These are phyloP conservation scores for Herpetomonas muscarum DNA, from an alignment of 208 protist species.

Conservation along the genomic window DNA sequence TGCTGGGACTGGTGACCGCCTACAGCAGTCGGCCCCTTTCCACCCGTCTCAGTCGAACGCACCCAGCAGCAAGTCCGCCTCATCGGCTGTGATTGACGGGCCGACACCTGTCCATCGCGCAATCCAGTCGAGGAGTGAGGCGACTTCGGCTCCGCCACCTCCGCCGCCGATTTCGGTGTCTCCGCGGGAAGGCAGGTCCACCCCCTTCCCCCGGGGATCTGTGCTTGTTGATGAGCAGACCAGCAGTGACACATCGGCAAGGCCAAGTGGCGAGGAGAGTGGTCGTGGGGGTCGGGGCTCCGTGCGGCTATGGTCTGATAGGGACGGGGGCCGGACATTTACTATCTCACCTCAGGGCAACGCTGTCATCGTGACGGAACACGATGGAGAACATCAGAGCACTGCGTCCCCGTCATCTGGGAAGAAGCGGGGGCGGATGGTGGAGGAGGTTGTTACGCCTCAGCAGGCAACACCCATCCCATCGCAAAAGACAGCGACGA, in stretches of 20 bases:
- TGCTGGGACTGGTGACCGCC: background rate
- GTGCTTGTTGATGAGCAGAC: background rate
- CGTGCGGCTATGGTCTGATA: background rate
- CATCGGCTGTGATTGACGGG: constrained; percentile 3
- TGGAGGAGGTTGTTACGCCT: too few species aligned
- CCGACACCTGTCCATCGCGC: background rate
- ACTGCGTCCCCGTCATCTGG: constrained; percentile 5
- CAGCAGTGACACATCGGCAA: constrained; percentile 1
- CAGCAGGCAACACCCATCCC: too few species aligned
- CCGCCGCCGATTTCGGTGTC: constrained; percentile 5
- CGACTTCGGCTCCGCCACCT: background rate
- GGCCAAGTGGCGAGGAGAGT: too few species aligned
- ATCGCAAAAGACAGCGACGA: too few species aligned
- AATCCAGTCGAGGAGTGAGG: background rate
- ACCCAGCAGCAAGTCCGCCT: background rate
- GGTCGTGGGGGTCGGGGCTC: too few species aligned
- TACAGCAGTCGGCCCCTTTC: background rate
- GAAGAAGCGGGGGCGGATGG: too few species aligned
- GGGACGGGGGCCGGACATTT: constrained; percentile 10
- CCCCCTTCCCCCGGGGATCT: constrained; percentile 3
- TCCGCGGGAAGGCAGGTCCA: constrained; percentile 6
- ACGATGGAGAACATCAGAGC: background rate
- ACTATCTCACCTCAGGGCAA: constrained; percentile 4
- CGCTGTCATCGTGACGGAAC: constrained; percentile 2
- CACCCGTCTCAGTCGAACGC: background rate